Conservation (phyloP, 2,329 filamentous ascomycete genomes). For the Lachnellula subtilissima region DNA sequence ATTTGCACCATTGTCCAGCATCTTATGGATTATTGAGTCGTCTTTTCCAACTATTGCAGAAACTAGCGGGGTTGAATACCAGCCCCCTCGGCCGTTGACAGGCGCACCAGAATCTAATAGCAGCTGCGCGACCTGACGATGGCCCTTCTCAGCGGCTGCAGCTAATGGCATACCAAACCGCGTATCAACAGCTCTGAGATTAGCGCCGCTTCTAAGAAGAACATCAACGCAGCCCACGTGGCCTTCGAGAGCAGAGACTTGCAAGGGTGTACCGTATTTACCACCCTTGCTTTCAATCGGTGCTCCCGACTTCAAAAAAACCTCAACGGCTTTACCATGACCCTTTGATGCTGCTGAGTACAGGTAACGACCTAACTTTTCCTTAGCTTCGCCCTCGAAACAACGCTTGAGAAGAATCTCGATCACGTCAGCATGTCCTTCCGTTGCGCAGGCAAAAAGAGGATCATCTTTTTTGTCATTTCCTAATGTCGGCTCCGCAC, state of each 20-base stretch:
- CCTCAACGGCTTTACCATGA: conserved; percentile 32
- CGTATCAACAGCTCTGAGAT: neutral
- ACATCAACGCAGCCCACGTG: neutral
- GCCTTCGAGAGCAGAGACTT: neutral
- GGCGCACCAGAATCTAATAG: neutral
- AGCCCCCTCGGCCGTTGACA: neutral
- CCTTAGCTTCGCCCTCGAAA: neutral
- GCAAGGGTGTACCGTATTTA: neutral
- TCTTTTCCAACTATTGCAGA: neutral
- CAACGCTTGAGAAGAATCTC: neutral
- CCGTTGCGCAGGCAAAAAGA: conserved; percentile 5
- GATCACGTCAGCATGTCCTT: conserved; percentile 2
- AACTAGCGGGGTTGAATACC: neutral
- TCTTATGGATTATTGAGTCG: neutral
- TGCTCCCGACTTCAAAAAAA: neutral
- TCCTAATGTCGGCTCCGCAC: conserved; percentile 14
- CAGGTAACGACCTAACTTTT: neutral
- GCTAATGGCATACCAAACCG: neutral
- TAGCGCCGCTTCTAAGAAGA: conserved; percentile 15
- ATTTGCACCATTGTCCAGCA: neutral
- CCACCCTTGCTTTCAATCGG: neutral
- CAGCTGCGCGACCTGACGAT: neutral
- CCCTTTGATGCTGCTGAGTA: conserved; percentile 14
- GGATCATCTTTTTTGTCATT: conserved; percentile 16
- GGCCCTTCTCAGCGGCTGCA: neutral